Conservation (phyloP, 1,284 basidiomycete species). For the Sporisorium sorghi region DNA sequence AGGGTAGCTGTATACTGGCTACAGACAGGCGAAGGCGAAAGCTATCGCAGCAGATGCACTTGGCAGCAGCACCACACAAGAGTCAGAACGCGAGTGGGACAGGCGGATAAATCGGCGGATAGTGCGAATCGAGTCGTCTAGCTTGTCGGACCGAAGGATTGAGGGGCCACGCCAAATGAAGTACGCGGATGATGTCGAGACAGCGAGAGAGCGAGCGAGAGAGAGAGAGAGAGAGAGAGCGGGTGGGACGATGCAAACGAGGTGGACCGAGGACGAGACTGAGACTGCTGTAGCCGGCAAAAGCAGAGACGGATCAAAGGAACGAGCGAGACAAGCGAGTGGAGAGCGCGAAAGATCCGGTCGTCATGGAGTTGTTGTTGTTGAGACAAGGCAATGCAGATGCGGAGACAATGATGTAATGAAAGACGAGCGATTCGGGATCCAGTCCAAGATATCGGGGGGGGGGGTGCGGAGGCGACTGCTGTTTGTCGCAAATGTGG, state of each 20-base stretch:
- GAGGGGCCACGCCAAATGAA: slow-evolving; percentile 7
- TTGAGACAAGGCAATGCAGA: neutral
- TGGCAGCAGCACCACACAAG: neutral
- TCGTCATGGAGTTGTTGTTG: slow-evolving; percentile 8
- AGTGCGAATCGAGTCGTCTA: neutral
- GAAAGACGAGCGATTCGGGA: neutral
- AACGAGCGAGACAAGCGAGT: slow-evolving; percentile 10
- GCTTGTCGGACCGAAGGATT: neutral
- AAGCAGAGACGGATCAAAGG: neutral
- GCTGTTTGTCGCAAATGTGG: too few relatives aligned
- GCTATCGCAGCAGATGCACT: too few relatives aligned
- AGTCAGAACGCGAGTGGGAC: neutral
- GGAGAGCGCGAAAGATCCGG: slow-evolving; percentile 5
- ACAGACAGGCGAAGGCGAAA: neutral
- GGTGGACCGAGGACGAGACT: slow-evolving; percentile 2
- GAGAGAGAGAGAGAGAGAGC: neutral
- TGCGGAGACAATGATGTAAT: neutral
- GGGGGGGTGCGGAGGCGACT: neutral
- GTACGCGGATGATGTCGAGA: neutral
- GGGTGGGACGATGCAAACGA: slow-evolving; percentile 22
- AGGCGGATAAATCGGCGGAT: slow-evolving; percentile 1
- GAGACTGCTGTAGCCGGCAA: neutral
- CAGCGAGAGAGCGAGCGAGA: neutral
- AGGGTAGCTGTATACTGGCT: slow-evolving; percentile 1
- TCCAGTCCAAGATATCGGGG: slow-evolving; percentile 3